Evolutionary conservation across 129 eudicot species (phyloP).

Genomic region (Arctium minus): DNA sequence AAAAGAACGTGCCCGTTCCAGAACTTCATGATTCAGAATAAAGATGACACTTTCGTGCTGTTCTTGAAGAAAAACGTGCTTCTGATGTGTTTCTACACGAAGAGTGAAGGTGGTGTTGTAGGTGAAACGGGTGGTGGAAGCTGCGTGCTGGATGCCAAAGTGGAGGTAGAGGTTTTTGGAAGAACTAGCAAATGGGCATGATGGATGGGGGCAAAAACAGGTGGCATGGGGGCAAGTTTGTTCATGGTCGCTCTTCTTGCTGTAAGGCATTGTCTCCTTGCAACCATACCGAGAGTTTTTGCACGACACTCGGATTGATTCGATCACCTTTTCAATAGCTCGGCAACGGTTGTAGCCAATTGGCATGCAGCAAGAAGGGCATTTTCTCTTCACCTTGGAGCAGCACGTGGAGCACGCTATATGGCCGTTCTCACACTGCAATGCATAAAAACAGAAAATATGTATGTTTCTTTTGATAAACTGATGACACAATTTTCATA

Average conservation of each 20-base stretch:
- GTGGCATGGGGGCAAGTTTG: slow-evolving; percentile 40
- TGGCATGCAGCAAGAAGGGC: slow-evolving; percentile 65
- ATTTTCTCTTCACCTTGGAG: slow-evolving; percentile 47
- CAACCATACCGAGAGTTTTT: slow-evolving; percentile 50
- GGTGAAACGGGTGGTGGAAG: slow-evolving; percentile 35
- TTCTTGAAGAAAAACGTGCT: slow-evolving; percentile 53
- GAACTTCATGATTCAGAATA: slow-evolving; percentile 38
- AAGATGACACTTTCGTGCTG: slow-evolving; percentile 37
- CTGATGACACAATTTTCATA: background rate
- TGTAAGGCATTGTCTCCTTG: slow-evolving; percentile 38
- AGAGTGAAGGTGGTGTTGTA: slow-evolving; percentile 38
- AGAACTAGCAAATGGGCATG: slow-evolving; percentile 40
- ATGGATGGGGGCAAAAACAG: slow-evolving; percentile 54
- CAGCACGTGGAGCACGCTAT: slow-evolving; percentile 63
- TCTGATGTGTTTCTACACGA: slow-evolving; percentile 18
- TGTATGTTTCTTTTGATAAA: background rate
- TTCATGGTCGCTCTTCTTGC: slow-evolving; percentile 52
- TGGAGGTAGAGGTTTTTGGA: slow-evolving; percentile 44
- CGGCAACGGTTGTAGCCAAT: slow-evolving; percentile 80
- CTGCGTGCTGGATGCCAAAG: slow-evolving; percentile 35
- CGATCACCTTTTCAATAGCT: slow-evolving; percentile 75
- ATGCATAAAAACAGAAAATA: background rate
- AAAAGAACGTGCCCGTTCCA: slow-evolving; percentile 32
- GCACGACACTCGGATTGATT: slow-evolving; percentile 53
- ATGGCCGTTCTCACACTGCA: slow-evolving; percentile 78